These are phyloP conservation scores for Melampsora occidentalis DNA, from an alignment of 1,284 basidiomycete genomes.

Conservation along the genomic window DNA sequence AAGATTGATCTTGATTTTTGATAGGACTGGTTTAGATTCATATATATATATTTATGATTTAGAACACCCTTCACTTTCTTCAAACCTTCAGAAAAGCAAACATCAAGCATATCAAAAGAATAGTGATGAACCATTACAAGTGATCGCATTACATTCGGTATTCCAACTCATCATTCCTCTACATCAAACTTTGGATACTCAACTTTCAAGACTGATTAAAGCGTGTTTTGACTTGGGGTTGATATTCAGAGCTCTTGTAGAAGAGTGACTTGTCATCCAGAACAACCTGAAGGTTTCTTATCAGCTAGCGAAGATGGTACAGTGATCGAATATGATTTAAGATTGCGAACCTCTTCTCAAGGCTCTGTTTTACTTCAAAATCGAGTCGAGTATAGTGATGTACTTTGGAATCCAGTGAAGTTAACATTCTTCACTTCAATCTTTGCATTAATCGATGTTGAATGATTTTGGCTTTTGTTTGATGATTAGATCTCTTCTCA, in stretches of 20 bases:
- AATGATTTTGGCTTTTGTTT: background rate
- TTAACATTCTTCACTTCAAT: background rate
- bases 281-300: conserved; percentile 6
- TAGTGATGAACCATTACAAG: background rate
- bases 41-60: conserved; percentile 29
- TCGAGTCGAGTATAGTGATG: conserved; percentile 20
- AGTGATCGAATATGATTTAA: conserved; percentile 16
- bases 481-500: conserved; percentile 18
- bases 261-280: conserved; percentile 31
- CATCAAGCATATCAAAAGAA: background rate
- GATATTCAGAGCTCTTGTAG: conserved; percentile 21
- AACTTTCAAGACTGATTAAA: background rate
- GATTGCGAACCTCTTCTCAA: background rate
- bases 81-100: background rate
- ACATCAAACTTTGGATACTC: background rate
- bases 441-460: background rate
- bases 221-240: background rate
- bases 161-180: background rate
- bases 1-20: background rate
- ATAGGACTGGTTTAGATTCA: conserved; percentile 29
- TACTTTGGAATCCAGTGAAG: conserved; percentile 34
- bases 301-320: conserved; percentile 33
- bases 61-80: background rate
- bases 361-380: background rate
- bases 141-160: conserved; percentile 21